Conservation (phyloP, 345 rosid species). For the Populus nigra region DNA sequence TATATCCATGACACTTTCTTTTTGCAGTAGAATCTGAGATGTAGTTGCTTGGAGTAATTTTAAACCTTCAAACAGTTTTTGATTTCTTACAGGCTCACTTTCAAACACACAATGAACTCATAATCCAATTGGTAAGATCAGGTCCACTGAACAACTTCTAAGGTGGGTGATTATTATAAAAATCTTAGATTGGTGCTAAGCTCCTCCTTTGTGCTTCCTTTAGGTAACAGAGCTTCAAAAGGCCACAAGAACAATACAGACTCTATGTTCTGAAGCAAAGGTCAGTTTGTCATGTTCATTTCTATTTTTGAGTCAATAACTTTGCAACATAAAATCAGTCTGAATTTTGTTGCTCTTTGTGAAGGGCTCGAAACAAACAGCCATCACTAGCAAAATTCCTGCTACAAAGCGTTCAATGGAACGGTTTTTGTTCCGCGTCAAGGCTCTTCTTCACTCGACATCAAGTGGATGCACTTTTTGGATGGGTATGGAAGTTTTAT, state of each 20-base stretch:
- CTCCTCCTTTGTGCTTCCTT: slow-evolving; percentile 9
- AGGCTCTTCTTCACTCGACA: slow-evolving; percentile 72
- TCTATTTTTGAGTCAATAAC: slow-evolving; percentile 3
- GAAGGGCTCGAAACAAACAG: slow-evolving; percentile 73
- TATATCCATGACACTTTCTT: slow-evolving; percentile 20
- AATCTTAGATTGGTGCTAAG: background rate
- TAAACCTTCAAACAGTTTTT: slow-evolving; percentile 49
- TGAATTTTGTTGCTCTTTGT: slow-evolving; percentile 18
- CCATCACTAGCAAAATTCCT: slow-evolving; percentile 72
- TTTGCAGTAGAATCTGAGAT: background rate
- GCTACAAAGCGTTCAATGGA: slow-evolving; percentile 77
- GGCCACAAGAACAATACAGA: slow-evolving; percentile 85
- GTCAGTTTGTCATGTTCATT: slow-evolving; percentile 32
- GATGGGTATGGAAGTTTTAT: slow-evolving; percentile 57
- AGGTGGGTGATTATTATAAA: background rate
- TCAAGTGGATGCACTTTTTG: slow-evolving; percentile 72
- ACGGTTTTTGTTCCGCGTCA: slow-evolving; percentile 75
- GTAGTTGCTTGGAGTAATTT: slow-evolving; percentile 11
- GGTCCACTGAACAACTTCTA: background rate
- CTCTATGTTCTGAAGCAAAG: slow-evolving; percentile 90
- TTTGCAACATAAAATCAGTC: background rate
- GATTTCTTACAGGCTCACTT: slow-evolving; percentile 66
- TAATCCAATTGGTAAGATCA: slow-evolving; percentile 60
- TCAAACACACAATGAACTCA: slow-evolving; percentile 55
- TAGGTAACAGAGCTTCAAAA: slow-evolving; percentile 84